Evolutionary conservation across 352 stramenopile genomes (phyloP), one percentile per base, ranked within the genome.

Genomic region (Pythium dissimile): DNA sequence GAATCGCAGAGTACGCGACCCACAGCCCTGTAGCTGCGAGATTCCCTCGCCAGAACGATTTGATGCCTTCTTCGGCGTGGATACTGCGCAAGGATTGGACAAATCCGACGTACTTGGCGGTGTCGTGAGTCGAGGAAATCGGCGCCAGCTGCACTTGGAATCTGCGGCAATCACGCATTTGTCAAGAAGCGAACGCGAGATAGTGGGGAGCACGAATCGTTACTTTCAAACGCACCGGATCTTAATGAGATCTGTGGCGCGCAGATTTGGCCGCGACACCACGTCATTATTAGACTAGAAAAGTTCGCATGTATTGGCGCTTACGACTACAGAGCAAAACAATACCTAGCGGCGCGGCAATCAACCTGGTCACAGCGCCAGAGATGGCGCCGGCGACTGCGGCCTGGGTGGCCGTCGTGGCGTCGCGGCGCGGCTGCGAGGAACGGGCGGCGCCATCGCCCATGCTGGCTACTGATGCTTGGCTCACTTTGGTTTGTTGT

Each of bases 31-130:
- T 85, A 8, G 85, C 85, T 5, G 83, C 75, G 35, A 93, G 48
- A 43, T 95, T 95, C 24, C 85, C 85, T 1, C 85, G 79, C 85
- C 85, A 95, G 57, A 95, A 93, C 46, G 75, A 86, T 46, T 72
- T 71, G 44, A 91, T 43, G 1, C 85, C 85, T 79, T 95, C 85
- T 64, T 95, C 85, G 7, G 66, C 66, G 55, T 91, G 84, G 53
- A 95, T 87, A 53, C 75, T 87, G 7, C 58, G 46, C 32, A 91
- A 56, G 21, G 85, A 78, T 45, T 88, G 76, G 18, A 75, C 5
- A 16, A 94, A 46, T 10, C 74, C 61, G 1, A 68, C 58, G 62
- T 90, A 89, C 46, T 88, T 88, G 41, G 69, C 54, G 8, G 44
- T 28, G 4, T 54, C 18, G 3, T 58, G 51, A 10, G 35, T 41